A percentile compares a stretch with the other conserved stretches of the same genome.
These are phyloP conservation scores for Hymenoscyphus fraxineus DNA, from an alignment of 2,329 filamentous ascomycete species.

Conservation along the genomic window DNA sequence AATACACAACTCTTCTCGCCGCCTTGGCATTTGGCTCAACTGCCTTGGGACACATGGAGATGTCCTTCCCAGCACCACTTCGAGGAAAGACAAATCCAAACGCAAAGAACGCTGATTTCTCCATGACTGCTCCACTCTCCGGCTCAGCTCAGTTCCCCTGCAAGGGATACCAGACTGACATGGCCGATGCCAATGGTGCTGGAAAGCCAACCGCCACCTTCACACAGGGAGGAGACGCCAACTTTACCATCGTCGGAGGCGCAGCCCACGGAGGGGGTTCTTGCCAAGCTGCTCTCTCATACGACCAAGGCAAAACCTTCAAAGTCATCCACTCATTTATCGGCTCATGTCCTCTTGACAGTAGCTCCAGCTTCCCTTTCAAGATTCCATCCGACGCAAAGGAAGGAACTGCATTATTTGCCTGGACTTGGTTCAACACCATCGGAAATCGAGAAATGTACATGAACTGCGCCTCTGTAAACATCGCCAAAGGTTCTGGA, in stretches of 20 bases:
- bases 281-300: conserved; percentile 57
- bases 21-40: conserved; percentile 10
- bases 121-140: conserved; percentile 17
- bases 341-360: conserved; percentile 24
- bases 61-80: conserved; percentile 19
- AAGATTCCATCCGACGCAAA: conserved; percentile 29
- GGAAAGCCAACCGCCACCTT: conserved; percentile 44
- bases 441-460: conserved; percentile 63
- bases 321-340: conserved; percentile 53
- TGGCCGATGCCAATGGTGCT: conserved; percentile 8
- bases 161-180: conserved; percentile 16
- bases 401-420: conserved; percentile 27
- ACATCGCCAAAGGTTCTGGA: conserved; percentile 38
- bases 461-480: conserved; percentile 61
- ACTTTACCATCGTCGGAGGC: conserved; percentile 47
- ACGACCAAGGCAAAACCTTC: conserved; percentile 54
- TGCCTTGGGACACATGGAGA: conserved; percentile 17
- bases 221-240: conserved; percentile 46
- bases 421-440: conserved; percentile 56
- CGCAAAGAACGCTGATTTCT: conserved; percentile 11
- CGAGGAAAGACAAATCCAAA: conserved; percentile 14
- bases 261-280: conserved; percentile 53
- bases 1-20: conserved; percentile 10
- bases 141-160: conserved; percentile 20
- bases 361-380: conserved; percentile 27